These are phyloP conservation scores for Tinospora cordifolia DNA, from an alignment of 164 flowering plant species.

Conservation along the genomic window DNA sequence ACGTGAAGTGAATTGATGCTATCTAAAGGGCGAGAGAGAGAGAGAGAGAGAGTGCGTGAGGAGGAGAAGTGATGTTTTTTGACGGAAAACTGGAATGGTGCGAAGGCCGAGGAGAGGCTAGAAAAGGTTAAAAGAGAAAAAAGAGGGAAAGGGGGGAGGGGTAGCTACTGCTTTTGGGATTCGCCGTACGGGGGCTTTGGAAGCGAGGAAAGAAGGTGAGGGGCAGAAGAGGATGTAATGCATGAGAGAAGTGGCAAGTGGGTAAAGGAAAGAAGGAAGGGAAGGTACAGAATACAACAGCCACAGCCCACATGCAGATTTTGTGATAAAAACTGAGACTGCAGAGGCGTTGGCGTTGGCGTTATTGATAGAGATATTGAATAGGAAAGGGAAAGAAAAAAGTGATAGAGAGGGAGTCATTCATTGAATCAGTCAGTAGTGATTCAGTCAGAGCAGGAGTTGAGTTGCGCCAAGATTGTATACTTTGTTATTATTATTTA, in stretches of 20 bases:
- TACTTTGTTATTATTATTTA: no score
- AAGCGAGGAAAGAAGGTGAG: no score
- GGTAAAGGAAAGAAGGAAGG: slow-evolving; percentile 21
- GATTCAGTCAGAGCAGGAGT: neutral
- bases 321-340: slow-evolving; percentile 37
- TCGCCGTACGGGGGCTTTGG: no score
- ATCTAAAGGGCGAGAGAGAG: no score
- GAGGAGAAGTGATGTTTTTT: no score
- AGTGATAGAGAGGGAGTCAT: neutral
- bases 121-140: no score
- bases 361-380: neutral
- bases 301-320: slow-evolving; percentile 30
- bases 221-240: slow-evolving; percentile 1
- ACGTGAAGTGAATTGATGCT: no score
- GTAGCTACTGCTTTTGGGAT: no score
- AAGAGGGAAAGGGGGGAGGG: no score
- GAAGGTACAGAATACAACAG: neutral
- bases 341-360: slow-evolving; percentile 11
- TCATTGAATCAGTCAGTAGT: neutral
- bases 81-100: no score
- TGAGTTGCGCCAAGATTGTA: neutral
- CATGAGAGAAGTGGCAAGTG: slow-evolving; percentile 3
- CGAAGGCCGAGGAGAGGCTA: no score
- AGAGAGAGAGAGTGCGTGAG: no score
- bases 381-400: neutral